Evolutionary conservation across 2,329 filamentous ascomycete genomes (phyloP).

Genomic region (Monilinia laxa): DNA sequence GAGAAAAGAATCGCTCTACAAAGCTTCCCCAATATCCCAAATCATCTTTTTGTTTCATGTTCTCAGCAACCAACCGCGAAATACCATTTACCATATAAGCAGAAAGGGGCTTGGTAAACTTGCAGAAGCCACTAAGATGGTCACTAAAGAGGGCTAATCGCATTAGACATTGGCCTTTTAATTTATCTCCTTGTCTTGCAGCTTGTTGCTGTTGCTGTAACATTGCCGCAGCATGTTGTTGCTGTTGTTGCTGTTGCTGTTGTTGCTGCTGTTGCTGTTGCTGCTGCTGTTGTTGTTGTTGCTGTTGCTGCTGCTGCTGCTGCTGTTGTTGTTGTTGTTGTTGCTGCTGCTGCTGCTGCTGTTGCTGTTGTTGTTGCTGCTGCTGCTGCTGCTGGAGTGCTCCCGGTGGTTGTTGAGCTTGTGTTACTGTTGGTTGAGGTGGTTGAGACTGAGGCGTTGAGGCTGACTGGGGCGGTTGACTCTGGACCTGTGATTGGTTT

Average conservation of each 20-base stretch:
- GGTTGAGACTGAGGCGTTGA: constrained; percentile 45
- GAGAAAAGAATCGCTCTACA: constrained; percentile 78
- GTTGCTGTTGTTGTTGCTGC: constrained; percentile 40
- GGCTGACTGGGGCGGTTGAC: constrained; percentile 45
- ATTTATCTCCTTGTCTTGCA: constrained; percentile 41
- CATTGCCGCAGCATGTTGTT: constrained; percentile 30
- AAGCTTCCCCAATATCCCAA: constrained; percentile 77
- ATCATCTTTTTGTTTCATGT: constrained; percentile 62
- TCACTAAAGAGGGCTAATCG: constrained; percentile 64
- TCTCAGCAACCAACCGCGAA: constrained; percentile 43
- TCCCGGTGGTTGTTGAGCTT: constrained; percentile 44
- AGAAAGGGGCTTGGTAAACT: constrained; percentile 42
- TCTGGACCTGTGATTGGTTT: constrained; percentile 46
- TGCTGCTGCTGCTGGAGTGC: constrained; percentile 44
- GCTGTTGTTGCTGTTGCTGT: constrained; percentile 33
- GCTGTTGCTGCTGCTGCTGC: constrained; percentile 34
- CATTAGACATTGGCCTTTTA: constrained; percentile 57
- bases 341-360: constrained; percentile 45
- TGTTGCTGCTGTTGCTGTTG: constrained; percentile 32
- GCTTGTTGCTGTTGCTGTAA: constrained; percentile 42
- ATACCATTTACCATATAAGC: constrained; percentile 33
- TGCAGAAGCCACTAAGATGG: constrained; percentile 57
- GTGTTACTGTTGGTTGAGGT: constrained; percentile 41
- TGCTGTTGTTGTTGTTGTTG: constrained; percentile 38
- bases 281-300: constrained; percentile 33